These are phyloP conservation scores for Climacium dendroides DNA, from an alignment of 225 moss, liverwort and hornwort species.

Conservation along the genomic window DNA sequence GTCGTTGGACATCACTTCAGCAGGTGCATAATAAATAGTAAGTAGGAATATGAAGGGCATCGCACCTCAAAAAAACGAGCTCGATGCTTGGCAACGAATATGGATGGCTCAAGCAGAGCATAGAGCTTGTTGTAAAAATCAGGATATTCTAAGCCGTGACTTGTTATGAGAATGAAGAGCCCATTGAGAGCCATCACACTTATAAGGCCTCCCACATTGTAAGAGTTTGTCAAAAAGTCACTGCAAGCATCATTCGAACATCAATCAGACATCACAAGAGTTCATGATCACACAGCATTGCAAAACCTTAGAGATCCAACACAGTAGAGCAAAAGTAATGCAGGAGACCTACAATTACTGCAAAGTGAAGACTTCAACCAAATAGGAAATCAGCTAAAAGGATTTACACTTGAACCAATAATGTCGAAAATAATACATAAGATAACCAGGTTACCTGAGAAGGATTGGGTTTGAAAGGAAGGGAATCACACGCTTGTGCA, in stretches of 20 bases:
- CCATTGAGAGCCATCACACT: slow-evolving; percentile 97
- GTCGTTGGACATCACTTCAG: not conserved
- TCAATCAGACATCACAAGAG: not conserved
- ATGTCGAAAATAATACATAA: not conserved
- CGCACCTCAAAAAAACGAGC: slow-evolving; percentile 96
- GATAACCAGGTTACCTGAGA: slow-evolving; percentile 46
- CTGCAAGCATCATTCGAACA: slow-evolving; percentile 24
- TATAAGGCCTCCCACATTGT: slow-evolving; percentile 78
- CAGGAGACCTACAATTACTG: not conserved
- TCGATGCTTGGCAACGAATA: slow-evolving; percentile 90
- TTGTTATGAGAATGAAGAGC: slow-evolving; percentile 71
- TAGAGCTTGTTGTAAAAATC: slow-evolving; percentile 98
- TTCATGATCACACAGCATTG: not conserved
- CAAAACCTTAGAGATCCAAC: not conserved
- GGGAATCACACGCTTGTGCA: slow-evolving; percentile 74
- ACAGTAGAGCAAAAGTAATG: not conserved
- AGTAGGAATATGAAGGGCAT: not conserved
- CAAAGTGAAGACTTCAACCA: not conserved
- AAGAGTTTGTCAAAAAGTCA: slow-evolving; percentile 89
- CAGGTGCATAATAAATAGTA: not conserved
- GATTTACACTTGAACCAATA: not conserved
- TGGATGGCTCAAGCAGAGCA: slow-evolving; percentile 83
- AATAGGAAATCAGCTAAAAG: not conserved
- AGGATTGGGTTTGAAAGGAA: slow-evolving; percentile 68
- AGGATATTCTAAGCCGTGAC: slow-evolving; percentile 87